Evolutionary conservation across 2,329 filamentous ascomycete species (phyloP).

Genomic region (Exophiala viscosa): DNA sequence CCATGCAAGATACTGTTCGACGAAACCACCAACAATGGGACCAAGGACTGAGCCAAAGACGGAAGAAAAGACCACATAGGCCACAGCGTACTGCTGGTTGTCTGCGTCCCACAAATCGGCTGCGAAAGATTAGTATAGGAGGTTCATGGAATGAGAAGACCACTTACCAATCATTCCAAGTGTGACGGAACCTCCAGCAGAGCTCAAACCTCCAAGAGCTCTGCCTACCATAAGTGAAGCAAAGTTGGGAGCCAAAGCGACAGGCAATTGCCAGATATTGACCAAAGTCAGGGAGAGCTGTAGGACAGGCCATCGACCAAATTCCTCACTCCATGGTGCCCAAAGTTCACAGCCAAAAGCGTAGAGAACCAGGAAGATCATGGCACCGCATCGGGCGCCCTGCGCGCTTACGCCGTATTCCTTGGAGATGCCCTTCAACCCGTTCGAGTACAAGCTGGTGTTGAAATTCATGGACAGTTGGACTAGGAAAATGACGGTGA

Average conservation of each 20-base stretch:
- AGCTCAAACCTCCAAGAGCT: conserved; percentile 65
- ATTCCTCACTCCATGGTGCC: conserved; percentile 83
- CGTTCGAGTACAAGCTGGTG: conserved; percentile 70
- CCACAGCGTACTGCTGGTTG: conserved; percentile 70
- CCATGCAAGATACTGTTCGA: conserved; percentile 66
- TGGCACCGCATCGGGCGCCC: conserved; percentile 67
- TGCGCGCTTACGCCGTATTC: conserved; percentile 67
- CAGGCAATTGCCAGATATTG: conserved; percentile 72
- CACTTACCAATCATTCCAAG: conserved; percentile 60
- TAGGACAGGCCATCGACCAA: conserved; percentile 72
- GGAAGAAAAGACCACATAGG: conserved; percentile 73
- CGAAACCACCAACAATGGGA: conserved; percentile 74
- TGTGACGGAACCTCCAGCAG: conserved; percentile 69
- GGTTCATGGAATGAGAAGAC: background rate
- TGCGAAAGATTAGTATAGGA: conserved; percentile 6
- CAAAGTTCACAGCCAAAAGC: conserved; percentile 84
- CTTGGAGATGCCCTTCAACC: conserved; percentile 59
- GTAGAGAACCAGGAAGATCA: conserved; percentile 74
- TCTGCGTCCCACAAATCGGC: conserved; percentile 70
- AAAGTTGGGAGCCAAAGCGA: conserved; percentile 71
- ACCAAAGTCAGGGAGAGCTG: conserved; percentile 70
- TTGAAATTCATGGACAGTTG: conserved; percentile 79
- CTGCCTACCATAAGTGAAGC: conserved; percentile 66
- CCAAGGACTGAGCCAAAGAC: conserved; percentile 74
- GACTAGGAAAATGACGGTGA: conserved; percentile 69